Base-by-base conservation (phyloP, 441 rosid genomes). In the Syzygium malaccense region DNA sequence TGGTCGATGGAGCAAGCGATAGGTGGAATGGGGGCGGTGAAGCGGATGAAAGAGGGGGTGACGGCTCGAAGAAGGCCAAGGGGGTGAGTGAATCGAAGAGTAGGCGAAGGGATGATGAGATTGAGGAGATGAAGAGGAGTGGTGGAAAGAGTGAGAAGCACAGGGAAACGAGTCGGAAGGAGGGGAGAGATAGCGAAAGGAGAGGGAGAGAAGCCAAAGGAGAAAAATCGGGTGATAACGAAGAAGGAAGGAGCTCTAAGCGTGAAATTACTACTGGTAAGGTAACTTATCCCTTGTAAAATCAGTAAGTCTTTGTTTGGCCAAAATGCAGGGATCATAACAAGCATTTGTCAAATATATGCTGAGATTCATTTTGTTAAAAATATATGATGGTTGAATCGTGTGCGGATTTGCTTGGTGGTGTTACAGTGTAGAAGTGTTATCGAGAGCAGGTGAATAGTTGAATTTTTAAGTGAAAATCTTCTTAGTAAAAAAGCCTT, bases 21-120 rank as follows among this genome's bases (percentile, higher is more conserved):
- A 92, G 99, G 90, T 96, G 98, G 98, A 95, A 94, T 90, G 96
- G 95, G 14, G 95, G 96, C 1, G 86, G 78, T 3, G 97, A 93
- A 58, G 48, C 12, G 14, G 97, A 94, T 48, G 96, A 93, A 66
- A 87, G 88, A 53, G 93, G 92, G 88, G 89, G 84, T 88, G 95
- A 89, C 87, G 93, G 80, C 86, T 87, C 71, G 53, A 94, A 91
- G 95, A 97, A 94, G 91, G 88, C 88, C 5, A 98, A 95, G 86
- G 92, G 88, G 68, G 93, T 93, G 4, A 89, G 93, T 85, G 99
- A 95, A 41, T 90, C 92, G 37, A 96, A 92, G 94, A 96, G 96
- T 89, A 96, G 92, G 92, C 94, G 92, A 90, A 95, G 96, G 90
- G 96, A 91, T 55, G 96, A 86, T 12, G 98, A 94, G 89, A 94